These are phyloP conservation scores for Globisporangium middletonii DNA, from an alignment of 352 stramenopile genomes.

Conservation along the genomic window DNA sequence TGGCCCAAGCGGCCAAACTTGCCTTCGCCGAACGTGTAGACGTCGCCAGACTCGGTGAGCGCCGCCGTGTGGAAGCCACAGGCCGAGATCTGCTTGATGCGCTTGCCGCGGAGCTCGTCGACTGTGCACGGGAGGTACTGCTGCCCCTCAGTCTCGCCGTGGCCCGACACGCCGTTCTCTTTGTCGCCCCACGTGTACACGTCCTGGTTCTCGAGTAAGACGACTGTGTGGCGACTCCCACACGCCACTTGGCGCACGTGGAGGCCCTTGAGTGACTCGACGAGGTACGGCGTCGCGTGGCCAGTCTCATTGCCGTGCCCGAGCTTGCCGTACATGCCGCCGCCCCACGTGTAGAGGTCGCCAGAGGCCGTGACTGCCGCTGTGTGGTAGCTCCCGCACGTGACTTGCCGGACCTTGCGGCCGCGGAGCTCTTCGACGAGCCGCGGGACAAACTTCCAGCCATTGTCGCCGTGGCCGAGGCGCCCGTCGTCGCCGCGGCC, in stretches of 20 bases:
- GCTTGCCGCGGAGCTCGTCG: conserved; percentile 83
- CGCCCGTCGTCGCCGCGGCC: conserved; percentile 85
- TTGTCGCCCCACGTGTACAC: conserved; percentile 95
- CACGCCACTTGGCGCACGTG: conserved; percentile 92
- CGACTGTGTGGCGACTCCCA: conserved; percentile 92
- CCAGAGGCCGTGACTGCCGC: conserved; percentile 92
- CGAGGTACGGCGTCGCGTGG: conserved; percentile 90
- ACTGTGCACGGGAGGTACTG: conserved; percentile 92
- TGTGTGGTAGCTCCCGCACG: conserved; percentile 95
- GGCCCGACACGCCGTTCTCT: conserved; percentile 93
- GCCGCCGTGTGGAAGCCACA: conserved; percentile 85
- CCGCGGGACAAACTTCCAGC: conserved; percentile 96
- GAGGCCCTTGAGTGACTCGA: conserved; percentile 91
- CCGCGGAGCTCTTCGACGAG: conserved; percentile 88
- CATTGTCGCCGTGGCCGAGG: conserved; percentile 91
- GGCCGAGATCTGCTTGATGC: conserved; percentile 85
- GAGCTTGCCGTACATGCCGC: conserved; percentile 95
- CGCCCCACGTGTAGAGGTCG: conserved; percentile 92
- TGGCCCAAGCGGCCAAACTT: conserved; percentile 86
- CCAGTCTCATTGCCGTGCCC: conserved; percentile 91
- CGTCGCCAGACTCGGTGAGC: conserved; percentile 81
- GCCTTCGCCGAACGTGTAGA: conserved; percentile 93
- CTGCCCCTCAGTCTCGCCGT: conserved; percentile 93
- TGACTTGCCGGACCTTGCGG: conserved; percentile 90
- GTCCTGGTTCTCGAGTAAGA: conserved; percentile 83